A percentile compares a stretch with the other conserved stretches of the same genome.
These are phyloP conservation scores for Exophiala sideris DNA, from an alignment of 2,329 filamentous ascomycete species.

Conservation along the genomic window DNA sequence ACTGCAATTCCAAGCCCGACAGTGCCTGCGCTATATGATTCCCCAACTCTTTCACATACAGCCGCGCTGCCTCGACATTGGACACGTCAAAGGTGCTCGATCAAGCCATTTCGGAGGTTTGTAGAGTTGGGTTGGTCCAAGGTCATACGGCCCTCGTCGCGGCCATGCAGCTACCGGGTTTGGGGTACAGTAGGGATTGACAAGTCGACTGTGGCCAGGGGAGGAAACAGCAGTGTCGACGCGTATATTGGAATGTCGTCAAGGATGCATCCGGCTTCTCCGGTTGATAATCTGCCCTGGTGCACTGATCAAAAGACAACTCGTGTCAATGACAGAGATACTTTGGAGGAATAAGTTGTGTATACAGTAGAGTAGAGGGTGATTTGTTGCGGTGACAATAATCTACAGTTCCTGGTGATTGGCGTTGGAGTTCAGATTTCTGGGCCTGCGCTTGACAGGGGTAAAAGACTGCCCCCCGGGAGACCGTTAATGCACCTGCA, in stretches of 20 bases:
- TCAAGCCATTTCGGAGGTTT: conserved; percentile 14
- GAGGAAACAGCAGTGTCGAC: conserved; percentile 8
- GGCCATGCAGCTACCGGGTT: conserved; percentile 3
- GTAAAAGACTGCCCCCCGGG: not conserved
- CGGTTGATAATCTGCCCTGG: conserved; percentile 3
- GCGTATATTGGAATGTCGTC: conserved; percentile 20
- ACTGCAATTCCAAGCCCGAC: conserved; percentile 7
- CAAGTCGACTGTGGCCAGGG: conserved; percentile 1
- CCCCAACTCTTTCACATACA: conserved; percentile 21
- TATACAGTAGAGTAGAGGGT: not conserved
- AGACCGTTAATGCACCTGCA: not conserved
- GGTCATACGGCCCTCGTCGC: conserved; percentile 22
- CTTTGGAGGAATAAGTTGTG: not conserved
- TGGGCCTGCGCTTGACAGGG: not conserved
- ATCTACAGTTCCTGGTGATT: conserved; percentile 1
- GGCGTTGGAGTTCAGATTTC: not conserved
- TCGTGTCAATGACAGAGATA: not conserved
- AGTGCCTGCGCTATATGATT: conserved; percentile 3
- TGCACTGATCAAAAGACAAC: conserved; percentile 1
- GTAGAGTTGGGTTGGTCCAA: not conserved
- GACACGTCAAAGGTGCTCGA: conserved; percentile 12
- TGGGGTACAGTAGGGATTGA: conserved; percentile 1
- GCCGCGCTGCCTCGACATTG: conserved; percentile 12
- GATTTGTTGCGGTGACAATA: conserved; percentile 2
- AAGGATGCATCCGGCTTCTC: conserved; percentile 14